Base-by-base conservation (phyloP, 768 basidiomycete genomes). In the Rhizopogon vulgaris region DNA sequence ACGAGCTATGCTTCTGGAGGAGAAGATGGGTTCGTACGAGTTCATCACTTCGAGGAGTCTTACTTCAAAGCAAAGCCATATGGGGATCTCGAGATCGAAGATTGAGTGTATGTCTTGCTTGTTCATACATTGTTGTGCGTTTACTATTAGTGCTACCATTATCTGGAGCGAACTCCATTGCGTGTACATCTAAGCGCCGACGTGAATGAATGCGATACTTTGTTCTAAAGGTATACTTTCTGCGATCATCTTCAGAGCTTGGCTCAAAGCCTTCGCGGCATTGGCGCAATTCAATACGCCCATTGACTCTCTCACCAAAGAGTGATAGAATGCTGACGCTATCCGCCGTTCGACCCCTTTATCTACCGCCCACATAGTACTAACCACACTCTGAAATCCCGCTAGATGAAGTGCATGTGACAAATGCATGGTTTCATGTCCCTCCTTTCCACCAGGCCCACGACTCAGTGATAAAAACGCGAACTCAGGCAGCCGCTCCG, bases 11-110 rank as follows among this genome's bases (percentile, higher is more conserved):
- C 95, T 12, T 94, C 93, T 1, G 96, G 96, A 45, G 87, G 93
- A 64, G 96, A 99, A 72, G 96, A 98, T 63, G 95, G 94, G 41
- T 97, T 90, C 68, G 81, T 93, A 18, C 85, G 91, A 34, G 85
- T 93, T 53, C 90, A 93, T 66, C 87, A 91, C 69, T 96, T 87
- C 63, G 95, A 99, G 65, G 94, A 96, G 56, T 89, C 84, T 43
- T 98, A 96, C 70, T 95, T 90, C 79, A 88, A 80, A 58, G 80
- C 88, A 41, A 85, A 86, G 73, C 92, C 94, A 10, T 98, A 94
- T 59, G 94, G 94, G 47, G 89, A 93, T 60, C 68, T 93, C 47
- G 91, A 95, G 65, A 78, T 83, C 12, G 78, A 81, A 54, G 81
- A 84, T 51, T 84, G 71, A 59, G 32, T 18, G 49, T 45, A 45